These are phyloP conservation scores for Chenopodium album DNA, from an alignment of 148 eudicot genomes.

Conservation along the genomic window DNA sequence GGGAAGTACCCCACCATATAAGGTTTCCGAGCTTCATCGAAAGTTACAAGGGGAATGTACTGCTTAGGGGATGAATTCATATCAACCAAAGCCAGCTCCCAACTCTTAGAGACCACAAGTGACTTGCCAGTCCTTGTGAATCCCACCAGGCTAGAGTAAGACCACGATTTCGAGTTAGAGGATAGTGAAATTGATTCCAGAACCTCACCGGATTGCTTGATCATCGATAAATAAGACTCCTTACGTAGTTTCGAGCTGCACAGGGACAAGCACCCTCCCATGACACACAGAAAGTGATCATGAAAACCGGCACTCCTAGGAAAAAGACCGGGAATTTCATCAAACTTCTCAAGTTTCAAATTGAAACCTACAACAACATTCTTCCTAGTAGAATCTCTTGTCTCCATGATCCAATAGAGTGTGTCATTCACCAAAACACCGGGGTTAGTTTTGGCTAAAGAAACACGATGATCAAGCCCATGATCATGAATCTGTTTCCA, in stretches of 20 bases:
- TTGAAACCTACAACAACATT: constrained; percentile 23
- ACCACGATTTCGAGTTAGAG: background rate
- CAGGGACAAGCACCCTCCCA: constrained; percentile 24
- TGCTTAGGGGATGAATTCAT: constrained; percentile 3
- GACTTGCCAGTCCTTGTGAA: constrained; percentile 22
- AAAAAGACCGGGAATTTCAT: constrained; percentile 4
- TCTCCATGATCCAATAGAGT: constrained; percentile 27
- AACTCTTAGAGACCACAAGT: constrained; percentile 22
- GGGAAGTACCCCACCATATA: constrained; percentile 22
- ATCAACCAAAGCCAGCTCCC: constrained; percentile 23
- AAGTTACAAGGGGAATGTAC: constrained; percentile 21
- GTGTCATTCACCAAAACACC: constrained; percentile 28
- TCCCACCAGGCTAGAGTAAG: constrained; percentile 28
- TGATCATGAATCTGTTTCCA: constrained; percentile 27
- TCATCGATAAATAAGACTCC: constrained; percentile 19
- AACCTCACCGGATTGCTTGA: constrained; percentile 22
- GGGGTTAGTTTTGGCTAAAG: constrained; percentile 17
- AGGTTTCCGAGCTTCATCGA: constrained; percentile 9
- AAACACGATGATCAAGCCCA: constrained; percentile 18
- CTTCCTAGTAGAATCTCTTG: constrained; percentile 1
- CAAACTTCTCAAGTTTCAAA: constrained; percentile 28
- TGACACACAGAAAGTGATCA: constrained; percentile 29
- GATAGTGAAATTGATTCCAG: constrained; percentile 2
- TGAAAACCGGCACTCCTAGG: constrained; percentile 17
- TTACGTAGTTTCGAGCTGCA: constrained; percentile 17